Evolutionary conservation across 2,329 filamentous ascomycete species (phyloP).

Genomic region (Passalora sequoiae): DNA sequence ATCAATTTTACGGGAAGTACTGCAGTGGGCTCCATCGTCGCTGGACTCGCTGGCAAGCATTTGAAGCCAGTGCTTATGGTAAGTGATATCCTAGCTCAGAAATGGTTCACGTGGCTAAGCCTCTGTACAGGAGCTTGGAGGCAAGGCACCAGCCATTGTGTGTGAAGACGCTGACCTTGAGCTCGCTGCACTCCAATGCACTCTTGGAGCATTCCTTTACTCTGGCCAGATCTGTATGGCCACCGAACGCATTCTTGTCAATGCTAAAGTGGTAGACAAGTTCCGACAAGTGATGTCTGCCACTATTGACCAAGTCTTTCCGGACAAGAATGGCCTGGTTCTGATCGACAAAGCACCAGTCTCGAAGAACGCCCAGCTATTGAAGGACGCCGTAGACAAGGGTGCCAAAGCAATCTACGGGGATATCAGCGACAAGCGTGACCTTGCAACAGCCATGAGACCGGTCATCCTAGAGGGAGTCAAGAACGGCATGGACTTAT

Average conservation of each 20-base stretch:
- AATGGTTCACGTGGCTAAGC: too few relatives aligned
- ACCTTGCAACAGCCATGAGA: slow-evolving; percentile 43
- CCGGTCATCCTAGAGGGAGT: slow-evolving; percentile 64
- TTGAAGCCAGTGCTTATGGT: slow-evolving; percentile 68
- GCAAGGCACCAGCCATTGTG: slow-evolving; percentile 72
- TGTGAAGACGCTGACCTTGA: slow-evolving; percentile 72
- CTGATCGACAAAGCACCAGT: slow-evolving; percentile 44
- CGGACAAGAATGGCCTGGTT: slow-evolving; percentile 35
- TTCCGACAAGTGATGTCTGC: slow-evolving; percentile 49
- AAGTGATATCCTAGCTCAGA: too few relatives aligned
- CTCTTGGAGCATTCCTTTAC: slow-evolving; percentile 65
- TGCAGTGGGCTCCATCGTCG: slow-evolving; percentile 63
- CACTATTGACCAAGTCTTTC: slow-evolving; percentile 44
- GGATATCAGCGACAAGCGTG: slow-evolving; percentile 22
- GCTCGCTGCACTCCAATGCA: slow-evolving; percentile 62
- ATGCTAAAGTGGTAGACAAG: slow-evolving; percentile 49
- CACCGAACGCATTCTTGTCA: slow-evolving; percentile 56
- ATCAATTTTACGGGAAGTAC: slow-evolving; percentile 74
- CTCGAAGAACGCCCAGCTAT: slow-evolving; percentile 49
- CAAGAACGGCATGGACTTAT: slow-evolving; percentile 65
- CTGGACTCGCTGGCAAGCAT: slow-evolving; percentile 60
- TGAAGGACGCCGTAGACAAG: slow-evolving; percentile 52
- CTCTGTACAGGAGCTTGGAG: slow-evolving; percentile 60
- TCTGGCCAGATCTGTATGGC: slow-evolving; percentile 77
- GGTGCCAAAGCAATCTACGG: slow-evolving; percentile 55